Evolutionary conservation across 78 protist genomes (phyloP), one percentile per base, ranked within the genome.

Genomic region (Capsaspora owczarzaki): DNA sequence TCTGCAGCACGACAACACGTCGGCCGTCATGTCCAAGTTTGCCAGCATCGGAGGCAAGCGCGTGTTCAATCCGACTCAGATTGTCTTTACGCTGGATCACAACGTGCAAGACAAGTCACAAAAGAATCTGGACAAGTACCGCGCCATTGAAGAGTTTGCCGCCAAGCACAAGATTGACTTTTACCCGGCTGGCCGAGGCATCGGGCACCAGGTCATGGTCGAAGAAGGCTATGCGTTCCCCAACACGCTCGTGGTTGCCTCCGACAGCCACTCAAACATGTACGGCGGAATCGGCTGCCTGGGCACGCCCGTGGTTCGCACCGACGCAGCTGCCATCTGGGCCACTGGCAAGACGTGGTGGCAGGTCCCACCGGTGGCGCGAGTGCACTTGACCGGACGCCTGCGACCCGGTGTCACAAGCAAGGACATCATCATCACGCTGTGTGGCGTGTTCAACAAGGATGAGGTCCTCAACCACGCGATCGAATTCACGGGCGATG

Each of bases 241-340:
- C 1, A 38, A 33, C n/a, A 79, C 78, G 20, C 22, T 90, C 51
- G 91, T 87, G 22, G 93, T 90, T 14, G 93, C 89, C 3, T 56
- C 81, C 25, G 93, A 90, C 78, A 74, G 84, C 16, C 93, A 90
- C 84, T 85, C 89, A 31, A 90, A 90, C 82, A 90, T 90, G 91
- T 90, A 90, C 77, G 90, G 90, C 20, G 89, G 90, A 2, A 1
- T 90, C 35, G 91, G 90, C 31, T 81, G 89, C n/a, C 89, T 86
- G 5, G 91, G 90, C 1, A 86, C 90, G 3, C 93, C 93, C 22
- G 81, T 89, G 22, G 93, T 89, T 46, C 83, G 93, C 51, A 89
- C 93, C 2, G 93, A 89, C 40, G 93, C 93, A 2, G 93, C 90
- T 1, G 80, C 84, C 37, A 82, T 89, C 14, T 89, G 93, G 93